phyloP scores from a whole-genome alignment of 2,329 filamentous ascomycete species.

The Mollisiaceae sp. region DNA sequence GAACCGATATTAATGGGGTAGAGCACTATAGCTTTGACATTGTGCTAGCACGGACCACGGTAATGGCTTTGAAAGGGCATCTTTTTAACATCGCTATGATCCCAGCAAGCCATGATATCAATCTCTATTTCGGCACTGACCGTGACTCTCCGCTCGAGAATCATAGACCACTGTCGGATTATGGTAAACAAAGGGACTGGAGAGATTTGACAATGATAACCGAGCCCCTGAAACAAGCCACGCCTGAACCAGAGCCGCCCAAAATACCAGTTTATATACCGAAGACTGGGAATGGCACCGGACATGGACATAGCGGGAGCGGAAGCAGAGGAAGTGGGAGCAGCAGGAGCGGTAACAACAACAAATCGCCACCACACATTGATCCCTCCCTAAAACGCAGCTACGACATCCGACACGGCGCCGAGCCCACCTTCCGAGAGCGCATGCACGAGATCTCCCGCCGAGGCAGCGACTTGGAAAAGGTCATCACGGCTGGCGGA shows the following conservation, averaged over 20 bases:
- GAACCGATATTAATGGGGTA: too few relatives aligned
- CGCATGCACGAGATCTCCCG: not conserved
- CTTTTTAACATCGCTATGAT: not conserved
- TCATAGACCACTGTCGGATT: not conserved
- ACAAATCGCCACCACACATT: not conserved
- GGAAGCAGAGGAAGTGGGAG: not conserved
- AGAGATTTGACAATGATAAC: not conserved
- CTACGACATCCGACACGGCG: not conserved
- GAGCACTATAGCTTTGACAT: not conserved
- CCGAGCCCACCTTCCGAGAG: not conserved
- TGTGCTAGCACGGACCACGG: not conserved
- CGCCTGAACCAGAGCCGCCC: not conserved
- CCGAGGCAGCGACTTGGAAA: not conserved
- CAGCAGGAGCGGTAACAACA: not conserved
- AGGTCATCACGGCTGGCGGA: not conserved
- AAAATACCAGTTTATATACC: not conserved
- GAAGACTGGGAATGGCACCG: not conserved
- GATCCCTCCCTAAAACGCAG: not conserved
- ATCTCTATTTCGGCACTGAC: conserved; percentile 1
- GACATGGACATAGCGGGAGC: not conserved
- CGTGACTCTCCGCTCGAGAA: not conserved
- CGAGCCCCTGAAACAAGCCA: not conserved
- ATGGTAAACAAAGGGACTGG: not conserved
- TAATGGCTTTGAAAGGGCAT: not conserved
- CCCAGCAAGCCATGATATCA: not conserved